These are phyloP conservation scores for Fusarium pseudograminearum DNA, from an alignment of 2,329 filamentous ascomycete genomes.

Conservation along the genomic window DNA sequence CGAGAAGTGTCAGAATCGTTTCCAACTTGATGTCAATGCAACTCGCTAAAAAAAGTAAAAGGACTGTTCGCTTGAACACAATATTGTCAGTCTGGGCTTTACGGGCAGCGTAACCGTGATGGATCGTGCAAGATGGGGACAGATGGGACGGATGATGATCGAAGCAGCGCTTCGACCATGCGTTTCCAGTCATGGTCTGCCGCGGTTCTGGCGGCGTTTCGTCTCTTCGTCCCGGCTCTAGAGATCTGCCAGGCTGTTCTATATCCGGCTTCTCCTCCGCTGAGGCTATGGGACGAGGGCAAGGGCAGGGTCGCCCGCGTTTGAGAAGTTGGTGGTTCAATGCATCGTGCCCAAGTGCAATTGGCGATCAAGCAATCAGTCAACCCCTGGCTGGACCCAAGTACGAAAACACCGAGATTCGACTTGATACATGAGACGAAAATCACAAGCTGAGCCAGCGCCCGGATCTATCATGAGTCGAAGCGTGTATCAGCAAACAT, in stretches of 20 bases:
- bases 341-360: conserved; percentile 16
- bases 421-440: conserved; percentile 45
- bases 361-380: conserved; percentile 14
- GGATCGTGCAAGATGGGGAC: conserved; percentile 11
- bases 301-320: conserved; percentile 28
- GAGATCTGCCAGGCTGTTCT: conserved; percentile 29
- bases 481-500: conserved; percentile 42
- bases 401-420: conserved; percentile 30
- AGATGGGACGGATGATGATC: conserved; percentile 22
- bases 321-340: conserved; percentile 40
- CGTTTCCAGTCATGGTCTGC: conserved; percentile 37
- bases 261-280: conserved; percentile 37
- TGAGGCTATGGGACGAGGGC: conserved; percentile 7
- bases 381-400: conserved; percentile 17
- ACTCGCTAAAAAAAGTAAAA: conserved; percentile 16
- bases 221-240: conserved; percentile 39
- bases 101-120: conserved; percentile 30
- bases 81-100: conserved; percentile 19
- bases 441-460: conserved; percentile 38
- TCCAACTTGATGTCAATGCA: conserved; percentile 25
- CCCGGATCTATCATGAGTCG: conserved; percentile 45
- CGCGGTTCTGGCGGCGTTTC: conserved; percentile 42
- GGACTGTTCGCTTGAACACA: conserved; percentile 2
- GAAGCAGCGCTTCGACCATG: conserved; percentile 24
- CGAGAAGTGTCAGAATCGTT: conserved; percentile 39